These are phyloP conservation scores for Nemania sp. DNA, from an alignment of 2,329 filamentous ascomycete species.

Conservation along the genomic window DNA sequence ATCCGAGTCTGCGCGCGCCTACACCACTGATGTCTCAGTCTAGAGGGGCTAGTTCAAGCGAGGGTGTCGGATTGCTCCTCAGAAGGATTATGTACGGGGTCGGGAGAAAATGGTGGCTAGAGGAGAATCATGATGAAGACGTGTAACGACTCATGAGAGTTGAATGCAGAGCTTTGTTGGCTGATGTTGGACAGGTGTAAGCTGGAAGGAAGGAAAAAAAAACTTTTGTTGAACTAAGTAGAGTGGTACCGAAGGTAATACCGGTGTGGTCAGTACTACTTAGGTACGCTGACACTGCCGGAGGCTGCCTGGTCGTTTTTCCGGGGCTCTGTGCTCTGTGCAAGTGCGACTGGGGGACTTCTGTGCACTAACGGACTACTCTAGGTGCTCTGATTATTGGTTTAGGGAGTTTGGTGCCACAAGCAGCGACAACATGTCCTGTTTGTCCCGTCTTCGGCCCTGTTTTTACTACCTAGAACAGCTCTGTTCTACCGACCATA, in stretches of 20 bases:
- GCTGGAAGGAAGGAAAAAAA: conserved; percentile 13
- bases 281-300: too few relatives aligned
- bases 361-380: too few relatives aligned
- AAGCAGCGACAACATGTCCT: not conserved
- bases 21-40: not conserved
- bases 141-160: conserved; percentile 17
- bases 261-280: too few relatives aligned
- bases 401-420: too few relatives aligned
- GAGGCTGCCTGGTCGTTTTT: too few relatives aligned
- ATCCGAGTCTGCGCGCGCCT: conserved; percentile 1
- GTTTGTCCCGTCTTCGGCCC: too few relatives aligned
- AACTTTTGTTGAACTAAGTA: conserved; percentile 29
- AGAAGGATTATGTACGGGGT: conserved; percentile 2
- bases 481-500: not conserved
- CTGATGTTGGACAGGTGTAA: conserved; percentile 11
- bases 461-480: not conserved
- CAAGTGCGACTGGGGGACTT: too few relatives aligned
- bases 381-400: too few relatives aligned
- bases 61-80: conserved; percentile 2
- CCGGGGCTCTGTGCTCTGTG: too few relatives aligned
- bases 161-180: conserved; percentile 17
- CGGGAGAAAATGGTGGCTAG: conserved; percentile 5
- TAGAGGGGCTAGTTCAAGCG: not conserved
- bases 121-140: conserved; percentile 24
- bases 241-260: conserved; percentile 37